phyloP scores from a whole-genome alignment of 2,329 filamentous ascomycete genomes.

The Proliferodiscus dingleyae region DNA sequence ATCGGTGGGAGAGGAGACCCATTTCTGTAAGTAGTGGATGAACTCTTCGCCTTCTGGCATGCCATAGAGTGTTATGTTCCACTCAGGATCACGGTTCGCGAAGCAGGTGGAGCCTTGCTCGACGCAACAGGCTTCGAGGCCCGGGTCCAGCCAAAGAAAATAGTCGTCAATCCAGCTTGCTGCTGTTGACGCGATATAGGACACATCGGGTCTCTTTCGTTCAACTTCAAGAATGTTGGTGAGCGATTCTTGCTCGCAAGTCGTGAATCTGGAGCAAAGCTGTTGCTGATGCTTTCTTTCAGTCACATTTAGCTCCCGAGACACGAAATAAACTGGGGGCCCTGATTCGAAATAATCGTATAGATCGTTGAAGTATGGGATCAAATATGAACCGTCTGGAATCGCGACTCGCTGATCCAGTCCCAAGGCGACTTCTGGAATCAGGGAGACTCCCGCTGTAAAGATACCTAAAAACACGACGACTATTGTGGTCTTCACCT shows the following conservation, averaged over 20 bases:
- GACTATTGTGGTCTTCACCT: constrained; percentile 71
- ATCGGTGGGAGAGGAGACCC: constrained; percentile 74
- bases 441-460: constrained; percentile 74
- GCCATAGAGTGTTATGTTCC: constrained; percentile 83
- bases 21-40: constrained; percentile 76
- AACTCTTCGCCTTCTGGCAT: constrained; percentile 97
- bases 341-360: constrained; percentile 89
- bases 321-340: constrained; percentile 94
- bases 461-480: constrained; percentile 83
- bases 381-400: constrained; percentile 88
- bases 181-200: constrained; percentile 80
- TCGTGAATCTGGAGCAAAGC: constrained; percentile 85
- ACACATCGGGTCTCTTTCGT: constrained; percentile 80
- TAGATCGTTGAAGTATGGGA: constrained; percentile 93
- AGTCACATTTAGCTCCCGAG: constrained; percentile 74
- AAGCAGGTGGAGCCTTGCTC: constrained; percentile 74
- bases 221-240: constrained; percentile 92
- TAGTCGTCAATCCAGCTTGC: constrained; percentile 98
- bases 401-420: constrained; percentile 93
- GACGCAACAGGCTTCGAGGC: constrained; percentile 51
- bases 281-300: constrained; percentile 72
- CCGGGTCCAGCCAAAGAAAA: constrained; percentile 91
- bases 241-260: constrained; percentile 78
- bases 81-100: constrained; percentile 66
- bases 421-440: constrained; percentile 80